Conservation (phyloP, 2,329 filamentous ascomycete species). For the Neonectria sp. region DNA sequence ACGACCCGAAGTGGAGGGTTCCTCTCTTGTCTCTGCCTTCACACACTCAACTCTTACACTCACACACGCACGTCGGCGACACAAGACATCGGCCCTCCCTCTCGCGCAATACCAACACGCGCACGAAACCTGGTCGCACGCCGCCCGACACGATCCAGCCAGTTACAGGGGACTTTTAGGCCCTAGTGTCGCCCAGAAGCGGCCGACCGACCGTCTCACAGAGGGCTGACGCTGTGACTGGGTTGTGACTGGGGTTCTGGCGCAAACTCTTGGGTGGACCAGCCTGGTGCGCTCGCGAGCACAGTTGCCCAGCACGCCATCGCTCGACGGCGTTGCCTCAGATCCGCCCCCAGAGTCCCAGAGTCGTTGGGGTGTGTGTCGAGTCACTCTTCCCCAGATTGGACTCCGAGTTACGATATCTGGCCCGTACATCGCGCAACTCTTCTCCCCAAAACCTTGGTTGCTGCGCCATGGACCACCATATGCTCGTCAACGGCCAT, state of each 20-base stretch:
- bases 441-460: constrained; percentile 37
- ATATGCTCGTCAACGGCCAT: constrained; percentile 47
- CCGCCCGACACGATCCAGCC: constrained; percentile 1
- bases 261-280: constrained; percentile 42
- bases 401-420: constrained; percentile 47
- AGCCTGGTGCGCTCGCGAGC: constrained; percentile 37
- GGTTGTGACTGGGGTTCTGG: constrained; percentile 40
- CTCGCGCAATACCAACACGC: not conserved
- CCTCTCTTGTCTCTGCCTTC: constrained; percentile 31
- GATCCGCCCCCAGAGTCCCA: constrained; percentile 18
- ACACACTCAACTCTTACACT: constrained; percentile 21
- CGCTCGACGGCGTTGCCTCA: constrained; percentile 48
- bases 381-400: constrained; percentile 43
- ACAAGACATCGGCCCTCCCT: constrained; percentile 19
- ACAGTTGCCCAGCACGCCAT: constrained; percentile 46
- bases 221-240: constrained; percentile 30
- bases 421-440: constrained; percentile 49
- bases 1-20: constrained; percentile 43
- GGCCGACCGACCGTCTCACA: constrained; percentile 32
- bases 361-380: constrained; percentile 22
- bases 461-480: constrained; percentile 45
- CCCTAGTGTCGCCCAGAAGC: constrained; percentile 28
- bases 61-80: constrained; percentile 29
- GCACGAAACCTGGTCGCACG: constrained; percentile 7
- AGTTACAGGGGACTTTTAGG: constrained; percentile 15